Conservation (phyloP, 2,329 filamentous ascomycete genomes). For the Fusarium tuaranense region DNA sequence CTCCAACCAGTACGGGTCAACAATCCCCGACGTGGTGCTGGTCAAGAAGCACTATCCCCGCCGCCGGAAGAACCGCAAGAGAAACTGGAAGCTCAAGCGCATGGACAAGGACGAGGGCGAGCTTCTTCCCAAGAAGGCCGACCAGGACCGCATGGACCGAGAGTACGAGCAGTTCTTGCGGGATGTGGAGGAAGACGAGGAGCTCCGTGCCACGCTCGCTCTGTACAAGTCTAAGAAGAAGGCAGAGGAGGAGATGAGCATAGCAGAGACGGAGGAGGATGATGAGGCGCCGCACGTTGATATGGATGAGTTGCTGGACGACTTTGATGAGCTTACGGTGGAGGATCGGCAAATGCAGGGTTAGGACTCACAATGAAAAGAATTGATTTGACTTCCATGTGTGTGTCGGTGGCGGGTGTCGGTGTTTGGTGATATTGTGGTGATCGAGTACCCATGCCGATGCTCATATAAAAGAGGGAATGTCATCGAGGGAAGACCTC, state of each 20-base stretch:
- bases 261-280: constrained; percentile 73
- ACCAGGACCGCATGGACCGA: constrained; percentile 87
- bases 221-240: constrained; percentile 80
- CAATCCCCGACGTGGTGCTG: constrained; percentile 90
- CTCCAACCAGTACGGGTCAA: constrained; percentile 79
- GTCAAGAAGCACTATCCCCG: constrained; percentile 97
- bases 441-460: neutral
- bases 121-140: constrained; percentile 84
- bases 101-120: constrained; percentile 93
- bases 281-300: constrained; percentile 76
- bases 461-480: constrained; percentile 52
- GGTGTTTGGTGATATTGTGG: neutral
- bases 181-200: constrained; percentile 95
- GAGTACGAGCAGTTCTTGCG: constrained; percentile 98
- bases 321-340: constrained; percentile 83
- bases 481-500: constrained; percentile 43
- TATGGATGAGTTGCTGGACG: constrained; percentile 88
- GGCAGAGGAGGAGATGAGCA: constrained; percentile 72
- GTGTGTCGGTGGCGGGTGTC: too few species aligned
- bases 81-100: constrained; percentile 95
- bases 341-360: constrained; percentile 52
- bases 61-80: constrained; percentile 81
- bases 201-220: constrained; percentile 84
- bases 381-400: constrained; percentile 30
- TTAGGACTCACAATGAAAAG: constrained; percentile 41